These are phyloP conservation scores for Phytopythium mirpurense DNA, from an alignment of 352 stramenopile species.

Conservation along the genomic window DNA sequence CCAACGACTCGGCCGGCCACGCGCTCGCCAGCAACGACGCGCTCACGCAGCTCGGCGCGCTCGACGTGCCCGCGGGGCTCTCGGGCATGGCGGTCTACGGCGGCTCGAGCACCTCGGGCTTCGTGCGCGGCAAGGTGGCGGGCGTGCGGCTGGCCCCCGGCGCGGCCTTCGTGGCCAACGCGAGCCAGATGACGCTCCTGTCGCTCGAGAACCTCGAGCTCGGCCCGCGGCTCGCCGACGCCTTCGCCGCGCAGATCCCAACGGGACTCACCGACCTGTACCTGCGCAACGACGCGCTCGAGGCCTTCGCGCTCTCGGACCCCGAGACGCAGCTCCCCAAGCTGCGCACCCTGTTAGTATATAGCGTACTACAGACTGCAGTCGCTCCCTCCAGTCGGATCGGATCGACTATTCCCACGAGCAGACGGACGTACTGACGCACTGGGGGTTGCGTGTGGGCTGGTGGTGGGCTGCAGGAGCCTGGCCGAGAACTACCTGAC, in stretches of 20 bases:
- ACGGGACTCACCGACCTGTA: not conserved
- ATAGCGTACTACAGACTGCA: too few relatives aligned
- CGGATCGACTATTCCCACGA: too few relatives aligned
- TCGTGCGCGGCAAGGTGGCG: conserved; percentile 2
- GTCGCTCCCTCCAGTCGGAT: too few relatives aligned
- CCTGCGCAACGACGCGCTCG: conserved; percentile 7
- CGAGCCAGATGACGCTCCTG: not conserved
- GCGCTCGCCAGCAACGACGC: conserved; percentile 30
- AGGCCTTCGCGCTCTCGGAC: not conserved
- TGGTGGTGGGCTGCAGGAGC: not conserved
- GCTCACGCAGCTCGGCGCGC: conserved; percentile 10
- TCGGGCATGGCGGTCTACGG: conserved; percentile 3
- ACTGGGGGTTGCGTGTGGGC: not conserved
- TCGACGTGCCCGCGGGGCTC: not conserved
- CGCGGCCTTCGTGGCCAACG: not conserved
- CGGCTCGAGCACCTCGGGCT: not conserved
- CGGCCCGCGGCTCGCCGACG: not conserved
- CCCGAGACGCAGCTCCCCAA: not conserved
- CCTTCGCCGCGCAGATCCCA: not conserved
- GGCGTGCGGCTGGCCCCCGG: not conserved
- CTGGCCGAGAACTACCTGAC: conserved; percentile 4
- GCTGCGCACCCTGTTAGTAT: conserved; percentile 1
- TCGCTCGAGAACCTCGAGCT: conserved; percentile 8
- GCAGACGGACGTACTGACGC: too few relatives aligned
- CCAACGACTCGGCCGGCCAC: conserved; percentile 19